Evolutionary conservation across 2,329 filamentous ascomycete species (phyloP).

Genomic region (Exophiala mesophila): DNA sequence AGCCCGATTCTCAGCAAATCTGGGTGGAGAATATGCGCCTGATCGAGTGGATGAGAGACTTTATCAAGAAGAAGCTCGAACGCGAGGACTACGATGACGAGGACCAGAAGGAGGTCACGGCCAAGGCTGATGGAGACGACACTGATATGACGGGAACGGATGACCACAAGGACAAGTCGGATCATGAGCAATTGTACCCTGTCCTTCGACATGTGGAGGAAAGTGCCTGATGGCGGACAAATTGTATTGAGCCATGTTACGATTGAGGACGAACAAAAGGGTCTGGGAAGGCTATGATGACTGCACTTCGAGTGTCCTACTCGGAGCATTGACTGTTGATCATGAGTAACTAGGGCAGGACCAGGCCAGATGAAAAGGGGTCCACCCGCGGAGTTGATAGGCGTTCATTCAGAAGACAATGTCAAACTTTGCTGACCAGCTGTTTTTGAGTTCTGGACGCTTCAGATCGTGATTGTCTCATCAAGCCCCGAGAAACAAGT

Average conservation of each 20-base stretch:
- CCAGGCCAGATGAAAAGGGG: no score
- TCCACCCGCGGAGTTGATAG: no score
- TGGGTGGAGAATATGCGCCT: slow-evolving; percentile 64
- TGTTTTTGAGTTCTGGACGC: no score
- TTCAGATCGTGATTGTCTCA: no score
- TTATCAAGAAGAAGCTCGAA: slow-evolving; percentile 53
- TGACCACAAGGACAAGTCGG: slow-evolving; percentile 23
- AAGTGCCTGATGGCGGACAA: slow-evolving; percentile 6
- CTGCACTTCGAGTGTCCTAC: neutral
- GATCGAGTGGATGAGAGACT: slow-evolving; percentile 55
- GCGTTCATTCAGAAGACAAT: no score
- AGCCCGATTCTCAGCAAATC: slow-evolving; percentile 33
- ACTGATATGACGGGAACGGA: slow-evolving; percentile 42
- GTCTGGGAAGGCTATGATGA: neutral
- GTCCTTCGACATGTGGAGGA: slow-evolving; percentile 26
- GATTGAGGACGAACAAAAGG: neutral
- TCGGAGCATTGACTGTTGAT: no score
- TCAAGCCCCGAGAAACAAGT: no score
- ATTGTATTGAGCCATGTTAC: neutral
- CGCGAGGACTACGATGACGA: slow-evolving; percentile 45
- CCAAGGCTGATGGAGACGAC: slow-evolving; percentile 37
- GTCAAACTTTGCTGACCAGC: no score
- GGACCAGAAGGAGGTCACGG: slow-evolving; percentile 19
- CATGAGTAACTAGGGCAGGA: no score
- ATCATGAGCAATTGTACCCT: slow-evolving; percentile 27